A percentile compares a stretch with the other conserved stretches of the same genome.
Evolutionary conservation across 148 eudicot genomes (phyloP).

Genomic region (Diospyros lotus): DNA sequence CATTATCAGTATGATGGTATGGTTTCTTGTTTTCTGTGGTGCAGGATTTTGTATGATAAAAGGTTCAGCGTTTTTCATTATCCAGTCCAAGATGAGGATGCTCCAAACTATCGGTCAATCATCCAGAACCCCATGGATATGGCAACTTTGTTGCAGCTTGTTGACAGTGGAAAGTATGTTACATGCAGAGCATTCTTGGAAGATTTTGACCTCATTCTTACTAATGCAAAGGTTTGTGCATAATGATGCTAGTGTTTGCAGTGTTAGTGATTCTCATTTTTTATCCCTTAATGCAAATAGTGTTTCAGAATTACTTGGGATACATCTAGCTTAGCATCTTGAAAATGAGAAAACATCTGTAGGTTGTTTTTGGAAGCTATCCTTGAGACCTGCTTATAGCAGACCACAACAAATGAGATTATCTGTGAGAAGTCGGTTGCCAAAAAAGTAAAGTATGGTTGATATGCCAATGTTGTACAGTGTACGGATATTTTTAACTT

Average conservation of each 20-base stretch:
- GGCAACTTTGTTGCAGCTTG: slow-evolving; percentile 84
- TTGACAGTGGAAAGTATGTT: slow-evolving; percentile 82
- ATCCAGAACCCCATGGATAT: slow-evolving; percentile 96
- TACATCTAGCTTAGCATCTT: neutral
- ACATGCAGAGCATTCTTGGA: slow-evolving; percentile 72
- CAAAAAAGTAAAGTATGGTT: neutral
- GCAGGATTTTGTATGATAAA: slow-evolving; percentile 94
- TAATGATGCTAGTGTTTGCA: neutral
- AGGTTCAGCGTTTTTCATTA: slow-evolving; percentile 90
- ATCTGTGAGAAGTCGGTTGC: neutral
- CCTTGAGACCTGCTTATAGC: neutral
- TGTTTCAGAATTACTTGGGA: neutral
- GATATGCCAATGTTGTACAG: neutral
- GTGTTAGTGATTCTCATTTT: neutral
- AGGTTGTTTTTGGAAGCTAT: neutral
- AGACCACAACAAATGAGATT: neutral
- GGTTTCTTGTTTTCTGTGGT: slow-evolving; percentile 11
- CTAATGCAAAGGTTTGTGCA: slow-evolving; percentile 79
- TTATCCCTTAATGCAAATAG: neutral
- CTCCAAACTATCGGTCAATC: slow-evolving; percentile 88
- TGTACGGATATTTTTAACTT: neutral
- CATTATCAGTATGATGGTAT: neutral
- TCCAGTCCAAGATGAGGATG: slow-evolving; percentile 96
- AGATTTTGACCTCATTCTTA: slow-evolving; percentile 87
- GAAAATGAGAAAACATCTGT: neutral